Conservation (phyloP, 257 asterid species). For the Rehmannia glutinosa region DNA sequence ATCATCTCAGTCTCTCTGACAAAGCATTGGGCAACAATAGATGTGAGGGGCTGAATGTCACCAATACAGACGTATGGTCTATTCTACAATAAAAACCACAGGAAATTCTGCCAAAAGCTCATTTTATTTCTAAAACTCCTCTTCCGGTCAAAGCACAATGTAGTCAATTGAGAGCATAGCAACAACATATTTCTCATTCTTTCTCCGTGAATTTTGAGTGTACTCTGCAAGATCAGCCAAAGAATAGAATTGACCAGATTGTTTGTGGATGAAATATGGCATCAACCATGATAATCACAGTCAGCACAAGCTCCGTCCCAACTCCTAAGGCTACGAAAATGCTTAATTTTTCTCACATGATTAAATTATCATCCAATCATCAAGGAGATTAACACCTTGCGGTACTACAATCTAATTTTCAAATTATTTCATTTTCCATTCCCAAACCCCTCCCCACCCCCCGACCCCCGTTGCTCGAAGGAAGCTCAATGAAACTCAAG, state of each 20-base stretch:
- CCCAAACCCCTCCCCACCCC: too few species aligned
- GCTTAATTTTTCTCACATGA: too few species aligned
- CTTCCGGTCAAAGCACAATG: slow-evolving; percentile 1
- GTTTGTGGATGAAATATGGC: background rate
- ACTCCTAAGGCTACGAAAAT: too few species aligned
- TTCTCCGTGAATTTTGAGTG: too few species aligned
- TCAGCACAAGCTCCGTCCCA: too few species aligned
- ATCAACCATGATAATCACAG: too few species aligned
- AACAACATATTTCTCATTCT: too few species aligned
- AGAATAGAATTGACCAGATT: background rate
- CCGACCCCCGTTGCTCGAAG: too few species aligned
- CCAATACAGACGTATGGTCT: background rate
- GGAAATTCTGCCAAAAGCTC: slow-evolving; percentile 2
- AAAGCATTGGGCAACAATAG: background rate
- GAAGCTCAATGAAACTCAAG: slow-evolving; percentile 9
- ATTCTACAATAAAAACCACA: background rate
- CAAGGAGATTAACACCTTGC: background rate
- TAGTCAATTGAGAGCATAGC: slow-evolving; percentile 1
- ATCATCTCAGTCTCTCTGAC: background rate
- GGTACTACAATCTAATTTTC: slow-evolving; percentile 1
- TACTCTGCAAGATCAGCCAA: slow-evolving; percentile 12
- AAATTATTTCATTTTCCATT: too few species aligned
- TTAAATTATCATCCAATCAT: background rate
- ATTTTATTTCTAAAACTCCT: slow-evolving; percentile 1
- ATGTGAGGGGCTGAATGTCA: background rate